Base-by-base conservation (phyloP, 2,329 filamentous ascomycete genomes). In the Septoria linicola region DNA sequence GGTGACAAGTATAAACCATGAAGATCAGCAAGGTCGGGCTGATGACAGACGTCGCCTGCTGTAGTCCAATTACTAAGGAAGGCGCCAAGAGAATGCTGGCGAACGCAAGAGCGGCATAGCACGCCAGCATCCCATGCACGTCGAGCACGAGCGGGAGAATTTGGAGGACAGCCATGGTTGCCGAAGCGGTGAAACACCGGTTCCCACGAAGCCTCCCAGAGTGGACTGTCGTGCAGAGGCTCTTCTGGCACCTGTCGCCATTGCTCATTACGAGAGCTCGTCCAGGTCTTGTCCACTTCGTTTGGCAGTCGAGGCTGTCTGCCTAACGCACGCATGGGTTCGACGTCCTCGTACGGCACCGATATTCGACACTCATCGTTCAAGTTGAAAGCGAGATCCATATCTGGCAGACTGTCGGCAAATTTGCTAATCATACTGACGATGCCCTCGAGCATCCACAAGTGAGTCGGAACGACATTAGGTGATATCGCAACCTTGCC, bases 1-100 rank as follows among this genome's bases (percentile, higher is more conserved):
- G 85, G 80, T 0, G 80, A 82, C 34, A 87, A 75, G 65, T 88
- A 82, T 63, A 92, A 82, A 35, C 87, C 85, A 61, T 92, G 88
- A 1, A 92, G 75, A 54, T 84, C 77, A 21, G 82, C 80, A 25
- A 92, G 73, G 57, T 93, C 89, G 1, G 89, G 85, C 63, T 93
- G 88, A 53, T 86, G 80, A 65, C 89, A 95, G 21, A 85, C 77
- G 40, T 88, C 80, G 4, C 83, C 77, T 4, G 85, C 81, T 7
- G 77, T 66, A 1, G 77, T 74, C 83, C 86, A 91, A 59, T 87
- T 76, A 3, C 75, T 72, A 4, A 89, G 71, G 61, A 88, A 87
- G 17, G 83, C 82, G 2, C 81, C 83, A 14, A 80, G 72, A 0
- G 87, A 86, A 62, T 91, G 86, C 0, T 80, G 79, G 5, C 73